Conservation (phyloP, 2,329 filamentous ascomycete genomes). For the Talaromyces sp. region DNA sequence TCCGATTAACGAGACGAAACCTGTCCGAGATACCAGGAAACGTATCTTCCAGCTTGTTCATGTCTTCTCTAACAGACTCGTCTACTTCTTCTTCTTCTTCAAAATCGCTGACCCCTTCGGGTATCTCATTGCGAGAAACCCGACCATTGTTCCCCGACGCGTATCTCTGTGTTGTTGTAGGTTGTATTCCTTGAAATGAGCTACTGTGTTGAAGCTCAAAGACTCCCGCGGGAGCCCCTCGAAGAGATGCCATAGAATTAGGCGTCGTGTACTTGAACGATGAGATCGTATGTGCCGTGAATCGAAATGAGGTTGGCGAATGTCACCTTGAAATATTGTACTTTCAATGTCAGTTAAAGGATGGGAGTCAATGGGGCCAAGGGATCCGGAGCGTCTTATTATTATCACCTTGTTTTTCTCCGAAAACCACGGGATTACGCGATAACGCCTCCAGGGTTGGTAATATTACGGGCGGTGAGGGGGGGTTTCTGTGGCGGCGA, state of each 20-base stretch:
- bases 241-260: constrained; percentile 30
- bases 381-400: neutral
- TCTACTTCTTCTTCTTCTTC: constrained; percentile 45
- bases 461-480: constrained; percentile 5
- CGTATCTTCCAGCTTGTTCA: constrained; percentile 77
- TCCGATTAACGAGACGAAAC: constrained; percentile 91
- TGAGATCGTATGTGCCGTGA: neutral
- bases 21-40: constrained; percentile 82
- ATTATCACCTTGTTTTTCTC: constrained; percentile 19
- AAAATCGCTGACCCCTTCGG: constrained; percentile 23
- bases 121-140: constrained; percentile 19
- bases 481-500: neutral
- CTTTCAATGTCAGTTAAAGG: neutral
- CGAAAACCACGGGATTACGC: constrained; percentile 13
- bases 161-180: constrained; percentile 18
- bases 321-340: neutral
- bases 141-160: constrained; percentile 13
- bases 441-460: constrained; percentile 5
- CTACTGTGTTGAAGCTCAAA: constrained; percentile 29
- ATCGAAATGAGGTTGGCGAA: too few species aligned
- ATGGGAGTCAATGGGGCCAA: neutral
- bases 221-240: constrained; percentile 24
- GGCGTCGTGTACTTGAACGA: neutral
- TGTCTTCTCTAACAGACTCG: constrained; percentile 73
- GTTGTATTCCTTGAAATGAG: constrained; percentile 15